Percentiles rank a stretch among this genome's conserved stretches.
phyloP scores from a whole-genome alignment of 306 rosid species.

The Bauhinia variegata region DNA sequence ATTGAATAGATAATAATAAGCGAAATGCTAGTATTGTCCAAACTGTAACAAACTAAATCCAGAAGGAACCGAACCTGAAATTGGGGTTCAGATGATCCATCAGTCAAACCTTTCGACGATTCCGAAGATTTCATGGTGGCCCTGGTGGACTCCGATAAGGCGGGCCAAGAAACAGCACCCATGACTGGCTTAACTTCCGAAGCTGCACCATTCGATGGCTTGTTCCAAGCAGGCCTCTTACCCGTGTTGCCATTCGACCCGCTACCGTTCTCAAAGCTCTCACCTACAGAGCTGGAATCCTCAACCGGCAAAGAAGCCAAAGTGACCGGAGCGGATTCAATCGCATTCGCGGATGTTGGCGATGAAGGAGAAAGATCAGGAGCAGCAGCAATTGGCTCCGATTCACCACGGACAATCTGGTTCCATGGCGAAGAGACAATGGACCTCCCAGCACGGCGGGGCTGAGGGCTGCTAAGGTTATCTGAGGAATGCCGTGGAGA shows the following conservation, averaged over 20 bases:
- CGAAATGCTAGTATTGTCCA: not conserved
- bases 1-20: not conserved
- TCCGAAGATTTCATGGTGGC: constrained; percentile 57
- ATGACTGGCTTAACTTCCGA: constrained; percentile 64
- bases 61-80: constrained; percentile 60
- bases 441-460: constrained; percentile 45
- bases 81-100: constrained; percentile 50
- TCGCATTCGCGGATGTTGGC: constrained; percentile 16
- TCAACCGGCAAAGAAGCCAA: constrained; percentile 24
- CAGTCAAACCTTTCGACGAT: constrained; percentile 55
- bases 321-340: constrained; percentile 32
- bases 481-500: constrained; percentile 49
- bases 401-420: constrained; percentile 62
- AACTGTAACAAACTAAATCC: constrained; percentile 13
- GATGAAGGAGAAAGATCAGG: constrained; percentile 36
- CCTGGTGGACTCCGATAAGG: constrained; percentile 63
- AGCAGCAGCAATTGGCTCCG: constrained; percentile 50
- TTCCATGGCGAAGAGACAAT: constrained; percentile 55
- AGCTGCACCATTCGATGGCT: constrained; percentile 57
- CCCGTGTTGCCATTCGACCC: constrained; percentile 44
- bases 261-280: constrained; percentile 45
- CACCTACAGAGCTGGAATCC: constrained; percentile 45
- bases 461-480: constrained; percentile 39
- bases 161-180: constrained; percentile 76
- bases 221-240: constrained; percentile 78